Percentiles rank a stretch among this genome's conserved stretches.
These are phyloP conservation scores for Penicillium sp. DNA, from an alignment of 2,329 filamentous ascomycete species.

Conservation along the genomic window DNA sequence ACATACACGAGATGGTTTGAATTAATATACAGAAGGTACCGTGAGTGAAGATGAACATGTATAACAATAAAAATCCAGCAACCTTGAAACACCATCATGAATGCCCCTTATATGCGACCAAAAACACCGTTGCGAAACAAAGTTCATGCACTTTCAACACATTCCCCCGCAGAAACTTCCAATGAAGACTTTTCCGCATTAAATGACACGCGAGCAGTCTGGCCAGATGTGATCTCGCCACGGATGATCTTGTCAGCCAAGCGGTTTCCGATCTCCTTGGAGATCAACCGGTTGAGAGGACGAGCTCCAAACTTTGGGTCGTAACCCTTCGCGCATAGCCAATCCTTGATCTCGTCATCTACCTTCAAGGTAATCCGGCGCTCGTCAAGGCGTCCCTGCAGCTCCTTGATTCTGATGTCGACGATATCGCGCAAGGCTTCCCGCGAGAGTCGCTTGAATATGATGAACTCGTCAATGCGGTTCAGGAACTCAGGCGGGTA, in stretches of 20 bases:
- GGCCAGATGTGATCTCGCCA: conserved; percentile 73
- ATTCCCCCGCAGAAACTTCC: conserved; percentile 44
- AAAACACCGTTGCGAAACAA: conserved; percentile 6
- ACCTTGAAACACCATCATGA: not conserved
- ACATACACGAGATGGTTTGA: conserved; percentile 3
- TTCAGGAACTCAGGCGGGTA: conserved; percentile 96
- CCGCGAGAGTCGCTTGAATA: conserved; percentile 83
- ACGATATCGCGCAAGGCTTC: conserved; percentile 85
- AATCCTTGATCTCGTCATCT: conserved; percentile 69
- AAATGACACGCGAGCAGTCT: conserved; percentile 68
- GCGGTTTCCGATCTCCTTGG: conserved; percentile 82
- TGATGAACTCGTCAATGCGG: conserved; percentile 92
- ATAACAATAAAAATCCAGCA: not conserved
- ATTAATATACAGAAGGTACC: conserved; percentile 11
- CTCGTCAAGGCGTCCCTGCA: conserved; percentile 80
- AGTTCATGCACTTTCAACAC: conserved; percentile 10
- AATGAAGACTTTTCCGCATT: conserved; percentile 61
- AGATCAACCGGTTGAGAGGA: conserved; percentile 85
- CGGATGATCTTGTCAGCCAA: conserved; percentile 90
- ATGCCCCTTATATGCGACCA: not conserved
- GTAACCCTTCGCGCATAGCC: conserved; percentile 87
- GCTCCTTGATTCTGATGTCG: conserved; percentile 81
- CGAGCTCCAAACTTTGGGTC: conserved; percentile 88
- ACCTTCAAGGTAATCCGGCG: conserved; percentile 76
- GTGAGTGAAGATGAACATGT: not conserved